These are phyloP conservation scores for Carex cristatella DNA, from an alignment of 176 grass and related monocot species.

Conservation along the genomic window DNA sequence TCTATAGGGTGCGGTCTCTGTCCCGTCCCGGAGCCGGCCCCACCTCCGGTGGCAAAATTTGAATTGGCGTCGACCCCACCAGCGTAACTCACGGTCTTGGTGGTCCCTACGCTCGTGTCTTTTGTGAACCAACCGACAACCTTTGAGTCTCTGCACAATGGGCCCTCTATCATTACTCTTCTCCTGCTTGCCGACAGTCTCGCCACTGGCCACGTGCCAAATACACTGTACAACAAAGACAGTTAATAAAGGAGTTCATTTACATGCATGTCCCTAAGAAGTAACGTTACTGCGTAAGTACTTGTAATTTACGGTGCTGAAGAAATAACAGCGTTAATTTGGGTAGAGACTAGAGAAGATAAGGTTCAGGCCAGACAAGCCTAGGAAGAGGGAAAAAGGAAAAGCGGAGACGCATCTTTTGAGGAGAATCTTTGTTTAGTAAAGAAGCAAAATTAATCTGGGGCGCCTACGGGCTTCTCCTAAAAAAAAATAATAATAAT, in stretches of 20 bases:
- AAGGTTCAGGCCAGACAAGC: background rate
- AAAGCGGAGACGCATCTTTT: slow-evolving; percentile 12
- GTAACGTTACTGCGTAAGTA: background rate
- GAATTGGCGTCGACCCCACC: slow-evolving; percentile 17
- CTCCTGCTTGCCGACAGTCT: slow-evolving; percentile 49
- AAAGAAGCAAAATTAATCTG: slow-evolving; percentile 12
- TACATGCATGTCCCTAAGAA: slow-evolving; percentile 1
- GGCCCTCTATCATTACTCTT: slow-evolving; percentile 68
- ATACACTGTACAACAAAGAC: slow-evolving; percentile 46
- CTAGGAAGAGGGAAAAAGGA: background rate
- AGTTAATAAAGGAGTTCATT: background rate
- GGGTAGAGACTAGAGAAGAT: background rate
- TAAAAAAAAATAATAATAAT: too few relatives aligned
- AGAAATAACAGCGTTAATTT: background rate
- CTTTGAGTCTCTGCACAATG: slow-evolving; percentile 67
- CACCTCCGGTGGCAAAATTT: slow-evolving; percentile 33
- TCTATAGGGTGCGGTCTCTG: slow-evolving; percentile 42
- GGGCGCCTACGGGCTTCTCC: too few relatives aligned
- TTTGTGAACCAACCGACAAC: slow-evolving; percentile 77
- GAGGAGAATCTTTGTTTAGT: slow-evolving; percentile 26
- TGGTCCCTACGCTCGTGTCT: slow-evolving; percentile 42
- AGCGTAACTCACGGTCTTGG: slow-evolving; percentile 45
- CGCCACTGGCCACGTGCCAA: slow-evolving; percentile 90
- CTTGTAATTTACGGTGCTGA: background rate
- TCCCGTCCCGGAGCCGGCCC: background rate